A percentile compares a stretch with the other conserved stretches of the same genome.
Conservation (phyloP, 768 basidiomycete species). For the Boletus edulis region DNA sequence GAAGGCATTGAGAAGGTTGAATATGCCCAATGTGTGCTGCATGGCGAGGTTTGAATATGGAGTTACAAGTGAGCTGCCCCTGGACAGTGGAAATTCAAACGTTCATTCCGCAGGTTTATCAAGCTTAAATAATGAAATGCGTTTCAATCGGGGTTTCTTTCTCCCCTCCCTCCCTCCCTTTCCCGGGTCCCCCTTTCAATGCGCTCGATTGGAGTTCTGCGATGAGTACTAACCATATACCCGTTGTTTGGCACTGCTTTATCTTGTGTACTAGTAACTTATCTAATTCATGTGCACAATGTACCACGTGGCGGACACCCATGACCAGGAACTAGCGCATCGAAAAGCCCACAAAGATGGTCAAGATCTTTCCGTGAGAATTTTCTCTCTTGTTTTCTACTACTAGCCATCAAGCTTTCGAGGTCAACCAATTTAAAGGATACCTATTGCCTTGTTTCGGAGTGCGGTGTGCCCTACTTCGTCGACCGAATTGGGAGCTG, state of each 20-base stretch:
- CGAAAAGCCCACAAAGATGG: no score
- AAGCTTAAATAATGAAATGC: neutral
- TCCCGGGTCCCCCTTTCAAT: neutral
- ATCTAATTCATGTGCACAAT: neutral
- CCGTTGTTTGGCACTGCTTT: neutral
- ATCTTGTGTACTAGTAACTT: neutral
- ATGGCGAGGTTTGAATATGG: slow-evolving; percentile 35
- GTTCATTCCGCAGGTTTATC: neutral
- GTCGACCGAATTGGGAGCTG: no score
- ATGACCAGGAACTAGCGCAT: no score
- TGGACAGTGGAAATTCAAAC: neutral
- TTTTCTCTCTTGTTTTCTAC: no score
- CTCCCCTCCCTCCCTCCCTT: no score
- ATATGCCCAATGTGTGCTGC: slow-evolving; percentile 64
- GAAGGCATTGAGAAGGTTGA: slow-evolving; percentile 54
- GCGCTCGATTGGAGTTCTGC: neutral
- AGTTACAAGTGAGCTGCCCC: neutral
- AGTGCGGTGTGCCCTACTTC: no score
- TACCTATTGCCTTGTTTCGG: no score
- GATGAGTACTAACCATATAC: slow-evolving; percentile 4
- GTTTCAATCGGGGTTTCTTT: neutral
- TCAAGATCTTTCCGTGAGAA: no score
- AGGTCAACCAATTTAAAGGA: no score
- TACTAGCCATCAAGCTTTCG: no score
- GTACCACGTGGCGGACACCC: no score